These are phyloP conservation scores for Penicillium malachiteum DNA, from an alignment of 495 filamentous ascomycete species.

Conservation along the genomic window DNA sequence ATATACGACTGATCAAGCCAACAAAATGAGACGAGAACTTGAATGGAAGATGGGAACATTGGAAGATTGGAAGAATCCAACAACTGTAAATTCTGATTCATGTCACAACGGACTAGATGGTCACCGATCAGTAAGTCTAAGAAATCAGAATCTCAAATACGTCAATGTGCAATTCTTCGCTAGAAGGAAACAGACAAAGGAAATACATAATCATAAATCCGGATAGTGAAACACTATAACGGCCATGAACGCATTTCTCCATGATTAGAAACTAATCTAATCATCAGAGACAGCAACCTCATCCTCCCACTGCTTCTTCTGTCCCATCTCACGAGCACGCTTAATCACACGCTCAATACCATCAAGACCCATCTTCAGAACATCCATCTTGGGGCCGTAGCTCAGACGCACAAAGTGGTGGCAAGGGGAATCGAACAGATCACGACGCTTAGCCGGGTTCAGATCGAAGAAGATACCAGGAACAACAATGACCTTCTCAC, in stretches of 20 bases:
- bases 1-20: too few species aligned
- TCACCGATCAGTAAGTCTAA: too few species aligned
- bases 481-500: constrained; percentile 92
- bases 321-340: constrained; percentile 36
- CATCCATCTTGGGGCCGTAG: constrained; percentile 91
- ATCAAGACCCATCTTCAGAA: constrained; percentile 77
- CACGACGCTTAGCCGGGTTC: constrained; percentile 84
- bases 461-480: constrained; percentile 84
- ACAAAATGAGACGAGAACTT: too few species aligned
- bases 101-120: too few species aligned
- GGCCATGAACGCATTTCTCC: neutral
- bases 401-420: constrained; percentile 92
- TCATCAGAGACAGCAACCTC: constrained; percentile 45
- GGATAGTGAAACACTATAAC: neutral
- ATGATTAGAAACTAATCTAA: constrained; percentile 19
- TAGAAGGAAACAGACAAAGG: neutral
- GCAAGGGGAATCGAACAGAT: constrained; percentile 92
- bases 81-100: too few species aligned
- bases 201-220: neutral
- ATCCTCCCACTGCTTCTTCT: constrained; percentile 33
- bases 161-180: neutral
- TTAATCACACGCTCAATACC: constrained; percentile 77
- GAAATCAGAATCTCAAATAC: too few species aligned
- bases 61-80: too few species aligned
- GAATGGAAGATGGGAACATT: too few species aligned